Evolutionary conservation across 1,284 basidiomycete species (phyloP), one percentile per base, ranked within the genome.

Genomic region (Chondrostereum purpureum): DNA sequence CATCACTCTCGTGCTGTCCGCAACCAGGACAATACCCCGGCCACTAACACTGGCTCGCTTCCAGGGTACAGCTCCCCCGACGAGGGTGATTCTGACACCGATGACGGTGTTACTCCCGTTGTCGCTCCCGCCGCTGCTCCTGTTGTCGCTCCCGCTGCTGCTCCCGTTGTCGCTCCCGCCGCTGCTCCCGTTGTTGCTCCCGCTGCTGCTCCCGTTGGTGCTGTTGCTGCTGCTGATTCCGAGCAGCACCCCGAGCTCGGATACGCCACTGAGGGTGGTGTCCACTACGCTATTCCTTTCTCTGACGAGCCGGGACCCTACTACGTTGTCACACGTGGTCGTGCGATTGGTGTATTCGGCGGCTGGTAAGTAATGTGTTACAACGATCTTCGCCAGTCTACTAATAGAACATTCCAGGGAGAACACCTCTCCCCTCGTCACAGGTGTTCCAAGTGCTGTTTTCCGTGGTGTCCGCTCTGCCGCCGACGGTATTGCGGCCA

Each of bases 281-380:
- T n/a, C 27, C 10, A 10, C 10, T 33, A 33, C 27, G 10, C 27
- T 14, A 27, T 44, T 16, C 45, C 23, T 11, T 18, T n/a, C 13
- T 13, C 13, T 20, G 27, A 34, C 20, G 39, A 36, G 18, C 14
- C 24, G 12, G 41, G 40, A n/a, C 45, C 45, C 13, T 46, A 33
- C 45, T 46, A 46, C 40, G 19, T 44, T 34, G 27, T 46, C 16
- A 46, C 42, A 24, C 19, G 27, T 16, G 45, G 45, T 12, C 43
- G 23, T 11, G 22, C 14, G 13, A 38, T 46, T 43, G 45, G 45
- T 13, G 17, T 46, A 14, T 46, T 46, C 23, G n/a, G 14, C 37
- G 22, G 21, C 6, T 46, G 45, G 45, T 35, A 18, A 17, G 39
- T 27, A 10, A 10, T 33, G n/a, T 33, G 10, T 33, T n/a, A n/a